Evolutionary conservation across 129 eudicot species (phyloP).

Genomic region (Centrapalus pauciflorus): DNA sequence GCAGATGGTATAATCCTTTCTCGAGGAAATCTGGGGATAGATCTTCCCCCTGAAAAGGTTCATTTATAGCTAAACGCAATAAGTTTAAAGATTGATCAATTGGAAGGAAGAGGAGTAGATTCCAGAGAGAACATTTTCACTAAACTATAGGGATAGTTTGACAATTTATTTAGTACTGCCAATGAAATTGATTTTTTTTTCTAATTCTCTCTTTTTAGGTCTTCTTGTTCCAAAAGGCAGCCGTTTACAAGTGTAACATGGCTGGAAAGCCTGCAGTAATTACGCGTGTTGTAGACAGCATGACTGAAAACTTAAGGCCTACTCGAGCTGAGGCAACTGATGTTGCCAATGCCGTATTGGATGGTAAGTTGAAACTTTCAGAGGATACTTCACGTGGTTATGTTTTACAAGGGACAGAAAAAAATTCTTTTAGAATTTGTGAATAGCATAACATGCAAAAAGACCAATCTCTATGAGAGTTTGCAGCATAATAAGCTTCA

Average conservation of each 20-base stretch:
- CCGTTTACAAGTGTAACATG: conserved; percentile 73
- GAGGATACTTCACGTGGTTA: background rate
- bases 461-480: no score
- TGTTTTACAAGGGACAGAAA: no score
- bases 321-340: conserved; percentile 90
- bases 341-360: conserved; percentile 81
- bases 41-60: conserved; percentile 87
- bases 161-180: background rate
- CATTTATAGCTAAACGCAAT: background rate
- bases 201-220: conserved; percentile 34
- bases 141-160: background rate
- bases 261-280: conserved; percentile 87
- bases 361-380: conserved; percentile 39
- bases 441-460: no score
- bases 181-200: background rate
- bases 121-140: background rate
- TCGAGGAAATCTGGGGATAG: conserved; percentile 82
- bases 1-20: conserved; percentile 87
- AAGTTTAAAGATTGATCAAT: background rate
- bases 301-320: conserved; percentile 85
- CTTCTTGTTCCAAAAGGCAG: conserved; percentile 66
- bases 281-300: conserved; percentile 82
- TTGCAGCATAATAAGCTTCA: no score
- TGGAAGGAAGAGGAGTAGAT: background rate
- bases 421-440: no score